A percentile compares a stretch with the other conserved stretches of the same genome.
phyloP scores from a whole-genome alignment of 805 yeast genomes.

The Lipomyces lipofer region DNA sequence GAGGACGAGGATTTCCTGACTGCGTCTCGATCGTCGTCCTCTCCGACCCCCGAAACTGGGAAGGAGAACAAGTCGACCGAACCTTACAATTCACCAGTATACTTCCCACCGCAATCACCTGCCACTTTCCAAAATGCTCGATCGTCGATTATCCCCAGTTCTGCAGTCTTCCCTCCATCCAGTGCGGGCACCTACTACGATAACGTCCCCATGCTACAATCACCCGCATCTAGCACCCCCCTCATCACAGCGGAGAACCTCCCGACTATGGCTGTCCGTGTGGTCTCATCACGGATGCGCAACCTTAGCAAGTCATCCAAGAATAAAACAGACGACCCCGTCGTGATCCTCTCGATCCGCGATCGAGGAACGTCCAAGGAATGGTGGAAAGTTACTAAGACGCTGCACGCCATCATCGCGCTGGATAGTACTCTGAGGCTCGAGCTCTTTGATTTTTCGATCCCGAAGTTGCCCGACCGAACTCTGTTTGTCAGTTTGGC shows the following conservation, averaged over 20 bases:
- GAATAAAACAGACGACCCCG: slow-evolving; percentile 57
- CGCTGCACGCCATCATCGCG: slow-evolving; percentile 56
- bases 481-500: slow-evolving; percentile 55
- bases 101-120: slow-evolving; percentile 21
- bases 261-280: slow-evolving; percentile 32
- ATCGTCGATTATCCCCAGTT: slow-evolving; percentile 13
- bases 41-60: neutral
- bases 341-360: slow-evolving; percentile 59
- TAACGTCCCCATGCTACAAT: slow-evolving; percentile 14
- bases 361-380: slow-evolving; percentile 64
- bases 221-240: slow-evolving; percentile 11
- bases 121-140: slow-evolving; percentile 1
- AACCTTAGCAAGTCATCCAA: slow-evolving; percentile 24
- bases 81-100: slow-evolving; percentile 15
- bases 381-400: slow-evolving; percentile 73
- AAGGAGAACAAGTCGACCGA: neutral
- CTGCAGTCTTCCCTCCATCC: slow-evolving; percentile 12
- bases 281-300: slow-evolving; percentile 39
- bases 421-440: slow-evolving; percentile 61
- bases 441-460: slow-evolving; percentile 46
- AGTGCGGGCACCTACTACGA: slow-evolving; percentile 14
- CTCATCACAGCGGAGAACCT: slow-evolving; percentile 36
- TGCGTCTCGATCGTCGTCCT: neutral
- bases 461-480: slow-evolving; percentile 68
- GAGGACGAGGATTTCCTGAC: slow-evolving; percentile 1